Conservation (phyloP, 2,329 filamentous ascomycete genomes). For the Aureobasidium sp. region DNA sequence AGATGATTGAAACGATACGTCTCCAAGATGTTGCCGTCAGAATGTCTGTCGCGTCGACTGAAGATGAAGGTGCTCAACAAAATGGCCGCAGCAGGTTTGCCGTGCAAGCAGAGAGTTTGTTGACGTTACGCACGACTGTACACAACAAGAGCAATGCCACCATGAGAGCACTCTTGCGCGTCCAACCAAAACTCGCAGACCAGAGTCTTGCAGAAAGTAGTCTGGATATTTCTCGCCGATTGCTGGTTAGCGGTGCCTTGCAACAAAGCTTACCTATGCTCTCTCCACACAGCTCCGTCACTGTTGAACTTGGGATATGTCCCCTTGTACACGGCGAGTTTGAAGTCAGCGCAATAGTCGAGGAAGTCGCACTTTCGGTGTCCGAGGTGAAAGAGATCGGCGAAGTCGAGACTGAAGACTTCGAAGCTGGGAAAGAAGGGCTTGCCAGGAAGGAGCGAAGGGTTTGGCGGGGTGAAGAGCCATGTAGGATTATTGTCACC, state of each 20-base stretch:
- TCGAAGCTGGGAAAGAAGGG: conserved; percentile 2
- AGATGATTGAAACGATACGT: conserved; percentile 77
- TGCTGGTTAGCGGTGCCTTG: conserved; percentile 77
- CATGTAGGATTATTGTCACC: conserved; percentile 10
- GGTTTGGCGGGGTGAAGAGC: conserved; percentile 15
- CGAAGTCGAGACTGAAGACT: not conserved
- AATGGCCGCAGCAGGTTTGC: conserved; percentile 40
- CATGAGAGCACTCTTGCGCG: conserved; percentile 63
- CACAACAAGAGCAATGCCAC: conserved; percentile 62
- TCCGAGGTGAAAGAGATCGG: not conserved
- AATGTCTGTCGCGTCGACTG: conserved; percentile 15
- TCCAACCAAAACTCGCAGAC: conserved; percentile 69
- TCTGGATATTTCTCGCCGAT: conserved; percentile 71
- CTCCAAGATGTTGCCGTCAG: conserved; percentile 53
- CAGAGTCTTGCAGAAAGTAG: conserved; percentile 58
- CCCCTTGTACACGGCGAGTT: conserved; percentile 73
- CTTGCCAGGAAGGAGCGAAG: conserved; percentile 1
- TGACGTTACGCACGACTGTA: conserved; percentile 62
- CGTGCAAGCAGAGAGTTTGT: conserved; percentile 53
- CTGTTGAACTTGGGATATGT: conserved; percentile 61
- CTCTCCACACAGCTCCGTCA: conserved; percentile 48
- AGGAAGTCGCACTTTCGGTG: conserved; percentile 56
- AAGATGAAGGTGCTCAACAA: conserved; percentile 27
- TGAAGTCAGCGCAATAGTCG: conserved; percentile 70
- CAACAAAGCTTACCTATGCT: conserved; percentile 65